Conservation (phyloP, 305 asterid species). For the Plantago coronopus region DNA sequence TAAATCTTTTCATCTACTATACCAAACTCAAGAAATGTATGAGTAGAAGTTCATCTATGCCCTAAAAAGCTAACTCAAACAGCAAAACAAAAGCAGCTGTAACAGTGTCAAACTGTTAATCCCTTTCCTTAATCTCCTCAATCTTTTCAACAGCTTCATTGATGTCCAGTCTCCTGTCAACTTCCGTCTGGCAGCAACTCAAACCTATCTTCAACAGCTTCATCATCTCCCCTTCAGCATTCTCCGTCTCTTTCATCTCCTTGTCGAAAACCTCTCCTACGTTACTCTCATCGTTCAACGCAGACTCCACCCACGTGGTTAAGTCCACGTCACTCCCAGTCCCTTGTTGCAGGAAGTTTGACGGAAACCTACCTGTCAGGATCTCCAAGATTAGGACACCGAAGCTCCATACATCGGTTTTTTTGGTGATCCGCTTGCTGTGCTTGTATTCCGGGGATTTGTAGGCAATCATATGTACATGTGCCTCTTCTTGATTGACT, state of each 20-base stretch:
- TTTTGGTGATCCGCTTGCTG: constrained; percentile 46
- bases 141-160: constrained; percentile 55
- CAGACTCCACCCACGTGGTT: constrained; percentile 49
- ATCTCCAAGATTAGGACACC: constrained; percentile 73
- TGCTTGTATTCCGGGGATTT: constrained; percentile 71
- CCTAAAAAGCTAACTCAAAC: constrained; percentile 22
- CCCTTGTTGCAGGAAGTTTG: constrained; percentile 39
- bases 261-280: constrained; percentile 42
- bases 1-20: neutral
- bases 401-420: constrained; percentile 86
- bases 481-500: constrained; percentile 64
- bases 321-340: constrained; percentile 38
- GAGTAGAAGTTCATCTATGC: neutral
- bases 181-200: constrained; percentile 51
- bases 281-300: constrained; percentile 17
- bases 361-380: constrained; percentile 60
- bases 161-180: constrained; percentile 56
- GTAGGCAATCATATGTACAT: constrained; percentile 56
- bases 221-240: constrained; percentile 50
- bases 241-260: constrained; percentile 39
- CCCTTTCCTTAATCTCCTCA: constrained; percentile 57
- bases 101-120: constrained; percentile 8
- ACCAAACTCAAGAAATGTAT: neutral
- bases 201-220: constrained; percentile 58
- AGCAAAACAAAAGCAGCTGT: constrained; percentile 18